A percentile compares a stretch with the other conserved stretches of the same genome.
Conservation (phyloP, 306 rosid species). For the Alnus rubra region DNA sequence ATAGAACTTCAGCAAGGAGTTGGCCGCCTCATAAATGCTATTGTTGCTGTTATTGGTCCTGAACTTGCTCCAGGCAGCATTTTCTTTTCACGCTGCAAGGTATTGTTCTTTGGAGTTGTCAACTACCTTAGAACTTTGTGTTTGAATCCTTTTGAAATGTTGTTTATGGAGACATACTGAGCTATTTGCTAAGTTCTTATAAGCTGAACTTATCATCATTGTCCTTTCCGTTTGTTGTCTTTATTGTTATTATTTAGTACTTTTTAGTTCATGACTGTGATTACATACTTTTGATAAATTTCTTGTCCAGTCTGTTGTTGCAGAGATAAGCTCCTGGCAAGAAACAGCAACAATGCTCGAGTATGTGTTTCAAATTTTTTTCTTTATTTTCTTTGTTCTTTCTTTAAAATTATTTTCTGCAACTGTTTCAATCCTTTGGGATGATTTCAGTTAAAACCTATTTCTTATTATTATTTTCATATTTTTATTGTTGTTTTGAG, state of each 20-base stretch:
- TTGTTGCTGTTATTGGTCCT: conserved; percentile 95
- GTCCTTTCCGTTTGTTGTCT: neutral
- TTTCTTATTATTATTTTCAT: too few relatives aligned
- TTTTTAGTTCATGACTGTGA: neutral
- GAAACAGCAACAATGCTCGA: conserved; percentile 95
- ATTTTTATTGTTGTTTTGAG: conserved; percentile 22
- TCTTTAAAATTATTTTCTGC: conserved; percentile 13
- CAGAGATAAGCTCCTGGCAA: conserved; percentile 90
- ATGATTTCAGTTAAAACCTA: conserved; percentile 9
- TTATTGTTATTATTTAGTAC: neutral
- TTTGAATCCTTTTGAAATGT: conserved; percentile 2
- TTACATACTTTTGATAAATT: conserved; percentile 16
- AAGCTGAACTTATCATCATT: neutral
- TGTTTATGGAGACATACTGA: neutral
- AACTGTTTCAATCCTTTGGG: conserved; percentile 3
- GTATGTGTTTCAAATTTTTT: conserved; percentile 43
- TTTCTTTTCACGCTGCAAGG: conserved; percentile 98
- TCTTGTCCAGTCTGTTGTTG: conserved; percentile 74
- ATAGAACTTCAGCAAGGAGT: conserved; percentile 93
- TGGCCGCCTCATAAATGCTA: conserved; percentile 91
- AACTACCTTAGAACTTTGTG: neutral
- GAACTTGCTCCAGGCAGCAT: conserved; percentile 99
- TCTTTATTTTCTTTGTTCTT: conserved; percentile 11
- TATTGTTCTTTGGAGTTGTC: conserved; percentile 22
- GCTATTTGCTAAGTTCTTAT: neutral